Base-by-base conservation (phyloP, 192 early-diverging fungal genomes). In the Backusella sp. region DNA sequence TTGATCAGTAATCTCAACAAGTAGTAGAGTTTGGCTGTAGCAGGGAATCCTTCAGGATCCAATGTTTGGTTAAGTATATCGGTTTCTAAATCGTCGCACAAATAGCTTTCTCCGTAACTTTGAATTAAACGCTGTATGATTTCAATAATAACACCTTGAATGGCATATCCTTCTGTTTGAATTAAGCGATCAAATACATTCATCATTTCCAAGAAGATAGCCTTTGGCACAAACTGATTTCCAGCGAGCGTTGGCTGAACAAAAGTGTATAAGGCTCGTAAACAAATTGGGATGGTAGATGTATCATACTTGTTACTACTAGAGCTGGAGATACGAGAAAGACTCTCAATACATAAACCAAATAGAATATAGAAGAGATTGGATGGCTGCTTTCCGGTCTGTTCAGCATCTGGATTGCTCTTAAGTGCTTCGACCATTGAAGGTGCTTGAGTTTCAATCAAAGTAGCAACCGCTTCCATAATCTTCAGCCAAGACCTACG, bases 151-250 rank as follows among this genome's bases (percentile, higher is more conserved):
- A 88, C 62, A 6, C 76, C 72, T 67, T 93, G 91, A 2, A 92
- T 87, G 2, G 77, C 71, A 35, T 80, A 83, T 52, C 89, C 91
- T 78, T 92, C 91, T 53, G 90, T 92, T 78, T 94, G 89, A 28
- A 91, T 79, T 6, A 95, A 77, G 56, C 91, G 82, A 77, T 94
- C 92, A 66, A 94, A 87, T 17, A 94, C 86, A 59, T 82, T 88
- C 78, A 92, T 83, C 46, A 94, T 77, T 73, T 95, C 94, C 44
- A 92, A 75, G 66, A 92, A 92, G 4, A 91, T 78, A 9, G 76
- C 69, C 77, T 88, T 82, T 39, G 76, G 68, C 0, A 92, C 65
- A 73, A 88, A 86, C 42, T 41, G 21, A 0, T 69, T 23, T 6
- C 84, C 77, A 6, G 80, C 81, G 21, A 84, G 77, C 26, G 80